These are phyloP conservation scores for Malania oleifera DNA, from an alignment of 164 flowering plant species.

Conservation along the genomic window DNA sequence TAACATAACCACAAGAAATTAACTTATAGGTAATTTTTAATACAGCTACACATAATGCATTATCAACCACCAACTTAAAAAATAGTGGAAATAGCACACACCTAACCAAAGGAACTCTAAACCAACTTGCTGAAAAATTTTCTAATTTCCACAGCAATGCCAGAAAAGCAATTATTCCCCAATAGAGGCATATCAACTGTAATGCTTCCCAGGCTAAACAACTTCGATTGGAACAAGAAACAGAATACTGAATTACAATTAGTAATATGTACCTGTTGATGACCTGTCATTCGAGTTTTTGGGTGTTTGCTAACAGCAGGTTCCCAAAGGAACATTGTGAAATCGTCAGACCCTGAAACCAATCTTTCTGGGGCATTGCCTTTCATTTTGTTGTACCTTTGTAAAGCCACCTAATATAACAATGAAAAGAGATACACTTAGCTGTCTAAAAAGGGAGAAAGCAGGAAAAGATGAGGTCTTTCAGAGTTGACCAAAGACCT, in stretches of 20 bases:
- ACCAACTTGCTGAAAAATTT: too few relatives aligned
- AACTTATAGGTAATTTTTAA: too few relatives aligned
- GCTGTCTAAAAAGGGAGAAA: background rate
- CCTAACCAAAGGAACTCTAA: too few relatives aligned
- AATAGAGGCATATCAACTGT: too few relatives aligned
- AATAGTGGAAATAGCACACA: too few relatives aligned
- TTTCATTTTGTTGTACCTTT: constrained; percentile 82
- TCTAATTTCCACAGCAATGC: too few relatives aligned
- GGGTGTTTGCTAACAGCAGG: constrained; percentile 82
- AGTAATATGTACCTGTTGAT: constrained; percentile 72
- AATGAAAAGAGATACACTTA: background rate
- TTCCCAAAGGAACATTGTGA: constrained; percentile 97
- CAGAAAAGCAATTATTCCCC: too few relatives aligned
- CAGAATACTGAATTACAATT: background rate
- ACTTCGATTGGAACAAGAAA: background rate
- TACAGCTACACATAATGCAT: too few relatives aligned
- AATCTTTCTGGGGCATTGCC: constrained; percentile 89
- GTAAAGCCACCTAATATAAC: constrained; percentile 65
- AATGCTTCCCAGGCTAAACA: background rate
- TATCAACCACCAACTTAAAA: too few relatives aligned
- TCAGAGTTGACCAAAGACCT: too few relatives aligned
- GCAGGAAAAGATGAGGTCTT: background rate
- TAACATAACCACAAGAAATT: too few relatives aligned
- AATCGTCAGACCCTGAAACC: constrained; percentile 98
- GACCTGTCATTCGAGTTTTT: constrained; percentile 91